These are phyloP conservation scores for Tubosaeta sp. DNA, from an alignment of 768 basidiomycete species.

Conservation along the genomic window DNA sequence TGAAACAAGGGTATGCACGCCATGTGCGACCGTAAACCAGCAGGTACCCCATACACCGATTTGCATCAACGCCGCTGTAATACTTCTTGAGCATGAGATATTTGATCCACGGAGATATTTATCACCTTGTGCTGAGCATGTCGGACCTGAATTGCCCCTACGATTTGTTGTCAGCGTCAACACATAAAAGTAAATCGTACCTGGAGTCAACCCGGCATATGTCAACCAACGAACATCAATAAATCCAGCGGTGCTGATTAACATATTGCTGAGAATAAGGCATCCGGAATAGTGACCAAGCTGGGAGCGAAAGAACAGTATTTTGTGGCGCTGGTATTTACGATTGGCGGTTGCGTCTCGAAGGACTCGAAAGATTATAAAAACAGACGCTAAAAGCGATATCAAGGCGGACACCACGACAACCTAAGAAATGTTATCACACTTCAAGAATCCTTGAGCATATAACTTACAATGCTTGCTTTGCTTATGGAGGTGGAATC, in stretches of 20 bases:
- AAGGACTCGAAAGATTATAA: conserved; percentile 44
- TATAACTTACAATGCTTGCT: conserved; percentile 18
- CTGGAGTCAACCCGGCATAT: conserved; percentile 42
- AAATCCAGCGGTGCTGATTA: conserved; percentile 50
- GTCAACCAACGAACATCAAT: conserved; percentile 50
- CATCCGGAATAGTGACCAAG: conserved; percentile 66
- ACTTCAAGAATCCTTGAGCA: background rate
- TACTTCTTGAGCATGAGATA: background rate
- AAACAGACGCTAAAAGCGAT: conserved; percentile 49
- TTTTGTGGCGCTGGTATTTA: conserved; percentile 37
- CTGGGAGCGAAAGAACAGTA: conserved; percentile 66
- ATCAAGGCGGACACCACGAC: conserved; percentile 51
- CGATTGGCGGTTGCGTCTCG: conserved; percentile 40
- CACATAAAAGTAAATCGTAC: conserved; percentile 29
- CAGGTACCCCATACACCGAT: conserved; percentile 57
- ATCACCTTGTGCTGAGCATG: conserved; percentile 60
- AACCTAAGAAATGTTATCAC: conserved; percentile 24
- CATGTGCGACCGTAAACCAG: conserved; percentile 63
- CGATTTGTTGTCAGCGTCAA: conserved; percentile 1
- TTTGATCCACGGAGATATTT: background rate
- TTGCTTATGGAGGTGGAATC: conserved; percentile 11
- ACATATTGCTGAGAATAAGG: conserved; percentile 55
- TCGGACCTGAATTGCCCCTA: conserved; percentile 32
- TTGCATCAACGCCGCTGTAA: conserved; percentile 52
- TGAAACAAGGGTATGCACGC: conserved; percentile 64